A percentile compares a stretch with the other conserved stretches of the same genome.
These are phyloP conservation scores for Podaxis rugospora DNA, from an alignment of 768 basidiomycete species.

Conservation along the genomic window DNA sequence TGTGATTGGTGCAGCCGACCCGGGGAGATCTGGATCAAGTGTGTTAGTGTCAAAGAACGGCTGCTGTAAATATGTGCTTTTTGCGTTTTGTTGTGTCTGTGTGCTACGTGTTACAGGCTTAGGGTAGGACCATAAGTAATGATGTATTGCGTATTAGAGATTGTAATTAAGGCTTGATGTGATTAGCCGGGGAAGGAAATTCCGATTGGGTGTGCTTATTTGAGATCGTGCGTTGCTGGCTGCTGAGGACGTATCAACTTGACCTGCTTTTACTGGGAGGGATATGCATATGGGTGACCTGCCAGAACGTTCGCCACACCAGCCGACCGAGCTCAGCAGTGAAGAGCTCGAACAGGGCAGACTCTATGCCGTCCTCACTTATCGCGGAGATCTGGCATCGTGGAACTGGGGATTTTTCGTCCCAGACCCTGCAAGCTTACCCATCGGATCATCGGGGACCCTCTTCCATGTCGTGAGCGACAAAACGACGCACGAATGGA, in stretches of 20 bases:
- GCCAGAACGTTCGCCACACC: slow-evolving; percentile 7
- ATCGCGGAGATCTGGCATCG: slow-evolving; percentile 40
- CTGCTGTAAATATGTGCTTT: slow-evolving; percentile 34
- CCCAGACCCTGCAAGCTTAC: slow-evolving; percentile 31
- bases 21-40: slow-evolving; percentile 67
- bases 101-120: background rate
- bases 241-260: background rate
- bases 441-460: slow-evolving; percentile 39
- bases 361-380: slow-evolving; percentile 42
- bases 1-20: slow-evolving; percentile 47
- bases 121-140: background rate
- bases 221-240: background rate
- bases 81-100: background rate
- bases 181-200: background rate
- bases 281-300: slow-evolving; percentile 6
- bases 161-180: slow-evolving; percentile 8
- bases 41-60: slow-evolving; percentile 64
- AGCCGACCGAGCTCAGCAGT: slow-evolving; percentile 14
- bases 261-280: background rate
- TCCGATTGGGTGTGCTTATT: background rate
- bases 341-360: slow-evolving; percentile 34
- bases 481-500: slow-evolving; percentile 28
- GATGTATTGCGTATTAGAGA: background rate
- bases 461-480: slow-evolving; percentile 40
- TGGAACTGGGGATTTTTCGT: slow-evolving; percentile 52